A percentile compares a stretch with the other conserved stretches of the same genome.
phyloP scores from a whole-genome alignment of 495 filamentous ascomycete genomes.

The Cryomyces minteri region DNA sequence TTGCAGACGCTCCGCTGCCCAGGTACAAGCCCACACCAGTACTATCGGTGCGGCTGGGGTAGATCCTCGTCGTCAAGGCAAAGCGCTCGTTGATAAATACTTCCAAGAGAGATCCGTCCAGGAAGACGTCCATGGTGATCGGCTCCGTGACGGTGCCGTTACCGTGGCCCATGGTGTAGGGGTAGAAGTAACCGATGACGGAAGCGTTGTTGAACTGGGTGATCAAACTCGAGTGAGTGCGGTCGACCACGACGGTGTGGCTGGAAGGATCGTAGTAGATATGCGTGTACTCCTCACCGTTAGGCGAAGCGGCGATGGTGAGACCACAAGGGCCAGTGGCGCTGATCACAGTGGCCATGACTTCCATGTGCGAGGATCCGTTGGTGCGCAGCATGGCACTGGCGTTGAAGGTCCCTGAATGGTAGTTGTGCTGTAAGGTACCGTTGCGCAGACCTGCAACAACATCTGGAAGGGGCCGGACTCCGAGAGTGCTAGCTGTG shows the following conservation, averaged over 20 bases:
- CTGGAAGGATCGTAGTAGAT: slow-evolving; percentile 18
- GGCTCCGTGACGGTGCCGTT: slow-evolving; percentile 6
- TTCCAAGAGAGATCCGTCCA: slow-evolving; percentile 20
- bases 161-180: slow-evolving; percentile 11
- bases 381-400: slow-evolving; percentile 3
- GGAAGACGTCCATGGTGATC: slow-evolving; percentile 16
- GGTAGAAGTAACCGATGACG: slow-evolving; percentile 18
- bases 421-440: background rate
- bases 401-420: slow-evolving; percentile 1
- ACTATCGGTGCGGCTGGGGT: slow-evolving; percentile 13
- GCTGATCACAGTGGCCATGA: slow-evolving; percentile 13
- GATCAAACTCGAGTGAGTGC: slow-evolving; percentile 14
- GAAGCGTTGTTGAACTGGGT: slow-evolving; percentile 13
- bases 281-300: slow-evolving; percentile 18
- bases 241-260: slow-evolving; percentile 18
- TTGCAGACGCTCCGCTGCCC: slow-evolving; percentile 9
- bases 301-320: slow-evolving; percentile 15
- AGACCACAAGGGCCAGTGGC: slow-evolving; percentile 13
- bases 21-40: slow-evolving; percentile 18
- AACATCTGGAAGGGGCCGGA: slow-evolving; percentile 21
- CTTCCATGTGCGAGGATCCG: slow-evolving; percentile 11
- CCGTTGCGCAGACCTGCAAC: slow-evolving; percentile 8
- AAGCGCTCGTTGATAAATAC: slow-evolving; percentile 21
- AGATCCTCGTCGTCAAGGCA: slow-evolving; percentile 19
- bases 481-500: slow-evolving; percentile 22